A percentile compares a stretch with the other conserved stretches of the same genome.
Evolutionary conservation across 1,284 basidiomycete species (phyloP).

Genomic region (Ceratobasidium sp.): DNA sequence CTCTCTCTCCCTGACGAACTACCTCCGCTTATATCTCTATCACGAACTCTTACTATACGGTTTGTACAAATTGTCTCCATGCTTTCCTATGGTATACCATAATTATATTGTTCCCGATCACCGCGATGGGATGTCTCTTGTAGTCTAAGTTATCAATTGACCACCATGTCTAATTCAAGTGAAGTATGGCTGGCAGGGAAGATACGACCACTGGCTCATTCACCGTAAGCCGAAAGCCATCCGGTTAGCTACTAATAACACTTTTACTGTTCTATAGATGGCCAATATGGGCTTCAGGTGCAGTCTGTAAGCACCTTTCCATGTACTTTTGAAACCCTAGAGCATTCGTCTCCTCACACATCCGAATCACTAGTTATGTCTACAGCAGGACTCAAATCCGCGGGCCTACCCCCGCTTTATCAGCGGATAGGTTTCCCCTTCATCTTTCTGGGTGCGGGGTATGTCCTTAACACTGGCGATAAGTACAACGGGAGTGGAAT

Average conservation of each 20-base stretch:
- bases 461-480: constrained; percentile 61
- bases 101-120: too few species aligned
- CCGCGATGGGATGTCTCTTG: too few species aligned
- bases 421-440: constrained; percentile 62
- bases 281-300: constrained; percentile 40
- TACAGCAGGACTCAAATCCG: constrained; percentile 27
- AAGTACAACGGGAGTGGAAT: constrained; percentile 63
- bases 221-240: constrained; percentile 16
- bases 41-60: too few species aligned
- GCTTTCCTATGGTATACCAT: neutral
- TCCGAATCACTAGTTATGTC: constrained; percentile 32
- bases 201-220: constrained; percentile 34
- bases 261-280: constrained; percentile 27
- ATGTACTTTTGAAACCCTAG: neutral
- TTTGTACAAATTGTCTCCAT: too few species aligned
- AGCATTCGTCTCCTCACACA: too few species aligned
- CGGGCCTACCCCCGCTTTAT: constrained; percentile 44
- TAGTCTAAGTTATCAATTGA: neutral
- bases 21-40: too few species aligned
- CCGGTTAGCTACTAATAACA: neutral
- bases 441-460: constrained; percentile 64
- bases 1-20: too few species aligned
- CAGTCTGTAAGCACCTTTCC: constrained; percentile 25
- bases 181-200: neutral
- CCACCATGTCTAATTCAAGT: neutral